Percentiles rank a stretch among this genome's conserved stretches.
These are phyloP conservation scores for Hericium coralloides DNA, from an alignment of 768 basidiomycete species.

Conservation along the genomic window DNA sequence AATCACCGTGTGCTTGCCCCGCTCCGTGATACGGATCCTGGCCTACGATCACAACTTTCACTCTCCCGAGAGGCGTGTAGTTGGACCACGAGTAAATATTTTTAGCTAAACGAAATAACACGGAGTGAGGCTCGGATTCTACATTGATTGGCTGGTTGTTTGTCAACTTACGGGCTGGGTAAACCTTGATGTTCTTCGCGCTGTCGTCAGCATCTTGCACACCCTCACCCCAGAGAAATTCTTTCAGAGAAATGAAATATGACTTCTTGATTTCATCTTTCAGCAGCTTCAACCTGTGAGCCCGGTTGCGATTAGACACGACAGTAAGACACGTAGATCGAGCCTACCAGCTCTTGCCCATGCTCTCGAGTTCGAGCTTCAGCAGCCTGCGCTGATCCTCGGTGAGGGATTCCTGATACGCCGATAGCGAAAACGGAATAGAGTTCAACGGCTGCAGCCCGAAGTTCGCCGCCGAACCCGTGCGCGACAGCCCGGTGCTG, in stretches of 20 bases:
- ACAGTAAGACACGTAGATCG: neutral
- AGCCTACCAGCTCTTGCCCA: slow-evolving; percentile 64
- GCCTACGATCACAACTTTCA: slow-evolving; percentile 84
- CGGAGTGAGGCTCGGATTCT: neutral
- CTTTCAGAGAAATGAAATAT: slow-evolving; percentile 68
- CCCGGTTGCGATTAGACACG: no score
- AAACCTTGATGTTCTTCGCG: slow-evolving; percentile 46
- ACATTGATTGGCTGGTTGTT: neutral
- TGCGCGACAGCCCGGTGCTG: neutral
- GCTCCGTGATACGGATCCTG: slow-evolving; percentile 83
- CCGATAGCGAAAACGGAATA: slow-evolving; percentile 57
- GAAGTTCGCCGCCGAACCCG: neutral
- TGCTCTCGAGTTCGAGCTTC: slow-evolving; percentile 58
- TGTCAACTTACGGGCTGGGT: slow-evolving; percentile 59
- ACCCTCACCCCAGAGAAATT: slow-evolving; percentile 59
- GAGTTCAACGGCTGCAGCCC: slow-evolving; percentile 39
- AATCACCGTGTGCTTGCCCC: slow-evolving; percentile 77
- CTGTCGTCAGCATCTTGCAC: slow-evolving; percentile 43
- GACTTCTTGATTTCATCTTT: slow-evolving; percentile 68
- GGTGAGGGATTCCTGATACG: slow-evolving; percentile 42
- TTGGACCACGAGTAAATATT: slow-evolving; percentile 91
- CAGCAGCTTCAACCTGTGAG: slow-evolving; percentile 59
- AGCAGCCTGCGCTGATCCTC: slow-evolving; percentile 53
- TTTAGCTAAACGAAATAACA: slow-evolving; percentile 36
- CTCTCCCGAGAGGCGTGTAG: slow-evolving; percentile 68